Evolutionary conservation across 257 asterid species (phyloP), one percentile per base, ranked within the genome.

Genomic region (Ehretia macrophylla): DNA sequence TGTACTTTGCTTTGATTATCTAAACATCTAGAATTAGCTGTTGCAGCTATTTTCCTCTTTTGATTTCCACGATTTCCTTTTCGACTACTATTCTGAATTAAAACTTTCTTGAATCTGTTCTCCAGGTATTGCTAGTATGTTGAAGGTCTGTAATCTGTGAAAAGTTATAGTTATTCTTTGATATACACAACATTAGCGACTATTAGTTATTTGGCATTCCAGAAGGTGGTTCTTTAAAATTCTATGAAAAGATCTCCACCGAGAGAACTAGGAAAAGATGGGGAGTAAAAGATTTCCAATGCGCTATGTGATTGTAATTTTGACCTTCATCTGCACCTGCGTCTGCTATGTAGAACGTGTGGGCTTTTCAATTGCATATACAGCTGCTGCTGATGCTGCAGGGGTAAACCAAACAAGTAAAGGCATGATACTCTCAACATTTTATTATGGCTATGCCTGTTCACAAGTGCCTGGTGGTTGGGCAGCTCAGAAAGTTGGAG

Each of bases 381-480:
- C 54, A 1, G 54, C 54, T 49, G 54, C 54, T 49, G 54, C 54
- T 17, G 54, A 49, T 49, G 54, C 54, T 0, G 54, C 22, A 17
- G 54, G 54, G 54, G 54, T 49, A 10, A 49, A 49, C 27, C 54
- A 49, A 49, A 49, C 54, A 49, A 49, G 54, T 17, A 49, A 49
- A 49, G 54, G 54, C 13, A 9, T 49, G 22, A 49, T 49, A 49
- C 54, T 49, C 20, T 49, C 54, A 49, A 49, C 54, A 9, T 49
- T 49, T 21, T 49, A 49, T 16, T 49, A 49, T 8, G 54, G 54
- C 9, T 49, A 49, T 49, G 54, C 54, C 14, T 49, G 54, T 49
- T 49, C 54, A 49, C 54, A 49, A 49, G 54, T 49, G 54, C 54
- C 54, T 18, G 54, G 54, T 49, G 54, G 54, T 49, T 49, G 54